Evolutionary conservation across 2,329 filamentous ascomycete genomes (phyloP).

Genomic region (Metarhizium robertsii): DNA sequence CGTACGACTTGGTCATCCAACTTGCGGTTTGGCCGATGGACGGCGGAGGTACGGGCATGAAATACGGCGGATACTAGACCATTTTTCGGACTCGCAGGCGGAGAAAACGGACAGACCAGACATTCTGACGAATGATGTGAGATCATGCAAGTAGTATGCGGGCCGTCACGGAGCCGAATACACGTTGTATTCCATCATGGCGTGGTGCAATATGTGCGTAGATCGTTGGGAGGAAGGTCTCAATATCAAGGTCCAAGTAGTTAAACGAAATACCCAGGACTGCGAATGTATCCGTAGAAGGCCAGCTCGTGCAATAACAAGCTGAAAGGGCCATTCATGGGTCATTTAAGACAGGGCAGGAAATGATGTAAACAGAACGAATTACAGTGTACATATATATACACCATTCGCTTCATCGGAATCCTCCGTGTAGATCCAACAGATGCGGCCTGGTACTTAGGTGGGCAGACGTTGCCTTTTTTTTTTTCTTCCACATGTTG

Average conservation of each 20-base stretch:
- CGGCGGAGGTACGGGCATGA: not conserved
- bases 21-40: not conserved
- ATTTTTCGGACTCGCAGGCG: not conserved
- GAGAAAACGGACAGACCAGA: not conserved
- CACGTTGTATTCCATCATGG: not conserved
- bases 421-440: not conserved
- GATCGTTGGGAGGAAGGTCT: not conserved
- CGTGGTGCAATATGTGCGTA: not conserved
- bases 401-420: too few relatives aligned
- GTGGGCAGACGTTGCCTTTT: too few relatives aligned
- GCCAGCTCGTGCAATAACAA: too few relatives aligned
- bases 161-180: not conserved
- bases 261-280: too few relatives aligned
- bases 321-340: too few relatives aligned
- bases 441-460: not conserved
- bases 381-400: not conserved
- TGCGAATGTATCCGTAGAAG: too few relatives aligned
- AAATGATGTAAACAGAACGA: not conserved
- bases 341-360: too few relatives aligned
- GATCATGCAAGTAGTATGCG: not conserved
- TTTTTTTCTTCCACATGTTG: too few relatives aligned
- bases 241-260: too few relatives aligned
- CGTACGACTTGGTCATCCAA: not conserved
- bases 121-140: not conserved
- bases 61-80: not conserved